Evolutionary conservation across 2,329 filamentous ascomycete species (phyloP), one percentile per base, ranked within the genome.

Genomic region (Xylariales sp.): DNA sequence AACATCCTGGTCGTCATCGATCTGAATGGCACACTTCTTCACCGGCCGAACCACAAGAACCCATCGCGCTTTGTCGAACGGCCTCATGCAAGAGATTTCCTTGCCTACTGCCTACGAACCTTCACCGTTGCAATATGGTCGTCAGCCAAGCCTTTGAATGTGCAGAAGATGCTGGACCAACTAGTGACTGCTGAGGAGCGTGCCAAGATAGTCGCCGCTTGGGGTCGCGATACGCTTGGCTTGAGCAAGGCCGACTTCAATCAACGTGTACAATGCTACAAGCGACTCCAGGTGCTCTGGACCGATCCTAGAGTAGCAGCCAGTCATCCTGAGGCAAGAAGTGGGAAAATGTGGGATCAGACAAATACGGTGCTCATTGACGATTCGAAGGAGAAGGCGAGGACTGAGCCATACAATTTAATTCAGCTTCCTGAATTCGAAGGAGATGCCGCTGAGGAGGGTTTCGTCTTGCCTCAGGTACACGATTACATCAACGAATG

Each of bases 111-210:
- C 50, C 73, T 95, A 51, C 64, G 76, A 10, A 81, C 82, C 44
- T 91, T 94, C 67, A 70, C 72, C 39, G 84, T 95, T 21, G 88
- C 89, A 66, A 78, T 97, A 44, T 98, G 91, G 89, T 95, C 91
- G 2, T 95, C 88, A 5, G 89, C 91, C 0, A 77, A 74, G 15
- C 82, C 82, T 0, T 62, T 74, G 1, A 96, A 93, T 49, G 88
- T 95, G 11, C 50, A 63, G 7, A 66, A 65, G 25, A 86, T 95
- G 71, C 78, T 87, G 46, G 63, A 68, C 3, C 66, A 77, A 36
- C 73, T 95, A 1, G 73, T 95, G 44, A 67, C 71, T 0, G 60
- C 65, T 0, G 57, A 71, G 2, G 72, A 84, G 51, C 69, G 68
- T 22, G 43, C 62, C 0, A 62, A 70, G 18, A 71, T 94, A 14